Percentiles rank a stretch among this genome's conserved stretches.
These are phyloP conservation scores for Entomortierella parvispora DNA, from an alignment of 192 early-diverging fungal species.

Conservation along the genomic window DNA sequence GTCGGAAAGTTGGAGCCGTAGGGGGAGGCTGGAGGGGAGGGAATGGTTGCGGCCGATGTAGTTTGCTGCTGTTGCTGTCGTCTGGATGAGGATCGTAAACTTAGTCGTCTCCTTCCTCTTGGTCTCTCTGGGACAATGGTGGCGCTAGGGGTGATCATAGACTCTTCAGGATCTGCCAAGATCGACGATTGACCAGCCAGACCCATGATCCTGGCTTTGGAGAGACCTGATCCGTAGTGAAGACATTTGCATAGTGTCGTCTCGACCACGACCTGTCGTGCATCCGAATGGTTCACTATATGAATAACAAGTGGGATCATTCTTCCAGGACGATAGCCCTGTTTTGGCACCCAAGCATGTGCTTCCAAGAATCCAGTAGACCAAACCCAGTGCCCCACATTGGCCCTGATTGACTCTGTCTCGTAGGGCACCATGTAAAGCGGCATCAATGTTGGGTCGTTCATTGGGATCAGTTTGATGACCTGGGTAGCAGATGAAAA, in stretches of 20 bases:
- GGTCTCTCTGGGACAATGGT: background rate
- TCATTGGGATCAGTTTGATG: conserved; percentile 50
- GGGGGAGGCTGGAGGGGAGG: conserved; percentile 41
- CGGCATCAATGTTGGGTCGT: conserved; percentile 38
- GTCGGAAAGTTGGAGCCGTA: conserved; percentile 21
- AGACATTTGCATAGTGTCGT: conserved; percentile 44
- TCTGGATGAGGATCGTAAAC: conserved; percentile 5
- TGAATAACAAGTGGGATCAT: conserved; percentile 45
- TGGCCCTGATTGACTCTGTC: conserved; percentile 40
- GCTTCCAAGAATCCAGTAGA: conserved; percentile 52
- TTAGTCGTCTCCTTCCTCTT: conserved; percentile 8
- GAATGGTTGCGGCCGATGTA: conserved; percentile 3
- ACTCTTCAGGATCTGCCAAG: too few relatives aligned
- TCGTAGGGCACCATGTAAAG: conserved; percentile 38
- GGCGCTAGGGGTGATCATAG: background rate
- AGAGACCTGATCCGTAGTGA: conserved; percentile 39
- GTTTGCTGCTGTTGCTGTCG: conserved; percentile 2
- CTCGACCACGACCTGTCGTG: conserved; percentile 36
- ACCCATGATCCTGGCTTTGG: conserved; percentile 36
- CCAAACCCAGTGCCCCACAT: conserved; percentile 51
- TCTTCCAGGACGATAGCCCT: conserved; percentile 45
- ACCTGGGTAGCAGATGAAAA: conserved; percentile 29
- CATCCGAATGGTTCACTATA: conserved; percentile 51
- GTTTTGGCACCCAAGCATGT: conserved; percentile 45
- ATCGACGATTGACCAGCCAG: conserved; percentile 10